Evolutionary conservation across 2,329 filamentous ascomycete species (phyloP), one percentile per base, ranked within the genome.

Genomic region (Metarhizium album): DNA sequence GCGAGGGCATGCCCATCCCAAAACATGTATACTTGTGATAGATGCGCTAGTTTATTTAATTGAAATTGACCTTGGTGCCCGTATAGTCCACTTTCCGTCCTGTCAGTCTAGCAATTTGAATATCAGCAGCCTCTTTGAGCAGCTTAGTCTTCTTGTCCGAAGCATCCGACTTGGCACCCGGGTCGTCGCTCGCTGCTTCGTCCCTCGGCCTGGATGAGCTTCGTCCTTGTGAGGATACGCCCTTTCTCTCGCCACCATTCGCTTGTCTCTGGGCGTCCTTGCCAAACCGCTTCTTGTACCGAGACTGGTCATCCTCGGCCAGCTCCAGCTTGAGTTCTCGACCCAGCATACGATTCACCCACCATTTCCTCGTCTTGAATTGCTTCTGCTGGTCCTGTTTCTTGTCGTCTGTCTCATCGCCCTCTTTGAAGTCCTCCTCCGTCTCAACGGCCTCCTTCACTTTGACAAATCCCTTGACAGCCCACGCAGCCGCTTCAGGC

Each of bases 281-380:
- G 56, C 88, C 86, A 63, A 86, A 97, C 2, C 93, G 82, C 75
- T 97, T 98, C 74, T 91, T 91, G 69, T 98, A 98, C 52, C 93
- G 75, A 33, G 82, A 81, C 59, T 88, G 83, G 52, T 90, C 82
- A 67, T 97, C 93, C 70, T 98, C 93, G 20, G 93, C 93, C 61
- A 91, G 90, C 67, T 98, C 91, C 65, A 93, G 83, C 64, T 91
- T 87, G 58, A 98, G 75, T 55, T 83, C 78, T 29, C 93, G 80
- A 27, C 90, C 90, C 48, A 86, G 74, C 51, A 96, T 77, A 60
- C 83, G 80, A 70, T 95, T 95, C 57, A 96, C 84, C 79, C 89
- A 94, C 77, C 90, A 87, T 67, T 84, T 85, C 57, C 77, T 73
- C 60, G 69, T 80, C 67, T 80, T 82, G 59, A 72, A 77, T 64